A percentile compares a stretch with the other conserved stretches of the same genome.
phyloP scores from a whole-genome alignment of 169 alveolate genomes.

The Plasmodium billcollinsi region DNA sequence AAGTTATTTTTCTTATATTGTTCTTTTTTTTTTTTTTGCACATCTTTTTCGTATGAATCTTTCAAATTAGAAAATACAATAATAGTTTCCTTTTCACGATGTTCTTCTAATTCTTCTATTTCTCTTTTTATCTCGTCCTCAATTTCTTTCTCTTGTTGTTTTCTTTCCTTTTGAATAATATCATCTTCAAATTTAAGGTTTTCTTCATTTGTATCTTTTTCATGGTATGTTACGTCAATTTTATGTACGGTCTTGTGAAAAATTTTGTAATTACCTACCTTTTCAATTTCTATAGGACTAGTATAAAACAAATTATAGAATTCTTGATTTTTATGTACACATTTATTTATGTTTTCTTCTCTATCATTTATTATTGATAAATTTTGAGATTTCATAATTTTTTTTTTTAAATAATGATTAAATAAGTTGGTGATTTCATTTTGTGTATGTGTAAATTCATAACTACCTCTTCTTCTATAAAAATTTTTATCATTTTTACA shows the following conservation, averaged over 20 bases:
- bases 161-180: neutral
- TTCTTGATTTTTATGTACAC: conserved; percentile 13
- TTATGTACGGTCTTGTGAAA: conserved; percentile 22
- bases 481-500: conserved; percentile 25
- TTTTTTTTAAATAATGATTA: conserved; percentile 44
- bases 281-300: conserved; percentile 54
- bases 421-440: conserved; percentile 20
- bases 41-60: no score
- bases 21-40: no score
- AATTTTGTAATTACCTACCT: conserved; percentile 35
- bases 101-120: neutral
- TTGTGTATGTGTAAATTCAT: conserved; percentile 24
- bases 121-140: neutral
- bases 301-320: conserved; percentile 27
- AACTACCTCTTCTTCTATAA: neutral
- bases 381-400: conserved; percentile 33
- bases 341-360: conserved; percentile 2
- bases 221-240: neutral
- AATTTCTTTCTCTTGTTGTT: neutral
- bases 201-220: neutral
- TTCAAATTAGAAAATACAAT: no score
- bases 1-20: no score
- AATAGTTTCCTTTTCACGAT: neutral
- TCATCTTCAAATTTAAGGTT: neutral
- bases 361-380: conserved; percentile 21